Evolutionary conservation across 2,329 filamentous ascomycete genomes (phyloP).

Genomic region (Fusarium pininemorale): DNA sequence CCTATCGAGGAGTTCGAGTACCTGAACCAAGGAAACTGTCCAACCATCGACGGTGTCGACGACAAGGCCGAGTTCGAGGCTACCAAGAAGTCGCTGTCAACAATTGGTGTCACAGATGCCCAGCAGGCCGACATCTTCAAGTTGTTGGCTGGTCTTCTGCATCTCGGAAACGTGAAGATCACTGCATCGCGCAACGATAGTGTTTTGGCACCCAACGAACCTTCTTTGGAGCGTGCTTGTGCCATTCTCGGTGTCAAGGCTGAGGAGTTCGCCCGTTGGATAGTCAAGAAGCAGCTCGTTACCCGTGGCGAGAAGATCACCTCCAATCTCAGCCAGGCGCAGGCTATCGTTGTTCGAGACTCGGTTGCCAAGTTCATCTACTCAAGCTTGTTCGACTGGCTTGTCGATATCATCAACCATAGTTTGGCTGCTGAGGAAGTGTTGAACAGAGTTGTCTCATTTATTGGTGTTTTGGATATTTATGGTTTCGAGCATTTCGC

Average conservation of each 20-base stretch:
- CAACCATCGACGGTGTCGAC: constrained; percentile 91
- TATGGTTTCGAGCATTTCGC: constrained; percentile 99
- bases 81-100: constrained; percentile 84
- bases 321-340: constrained; percentile 91
- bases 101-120: constrained; percentile 80
- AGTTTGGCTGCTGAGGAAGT: constrained; percentile 91
- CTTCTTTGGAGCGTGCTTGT: constrained; percentile 83
- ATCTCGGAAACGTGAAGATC: constrained; percentile 97
- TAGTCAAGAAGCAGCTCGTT: constrained; percentile 97
- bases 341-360: constrained; percentile 93
- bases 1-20: constrained; percentile 94
- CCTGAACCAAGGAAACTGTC: constrained; percentile 92
- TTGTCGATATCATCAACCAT: constrained; percentile 95
- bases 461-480: constrained; percentile 99
- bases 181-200: constrained; percentile 90
- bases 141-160: constrained; percentile 87
- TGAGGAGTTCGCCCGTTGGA: constrained; percentile 93
- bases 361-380: constrained; percentile 99
- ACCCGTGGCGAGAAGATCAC: constrained; percentile 98
- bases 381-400: constrained; percentile 97
- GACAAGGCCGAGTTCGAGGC: constrained; percentile 94
- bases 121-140: constrained; percentile 90
- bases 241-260: constrained; percentile 87
- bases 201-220: constrained; percentile 80
- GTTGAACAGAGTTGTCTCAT: constrained; percentile 81